A percentile compares a stretch with the other conserved stretches of the same genome.
These are phyloP conservation scores for Phytophthora quininea DNA, from an alignment of 352 stramenopile species.

Conservation along the genomic window DNA sequence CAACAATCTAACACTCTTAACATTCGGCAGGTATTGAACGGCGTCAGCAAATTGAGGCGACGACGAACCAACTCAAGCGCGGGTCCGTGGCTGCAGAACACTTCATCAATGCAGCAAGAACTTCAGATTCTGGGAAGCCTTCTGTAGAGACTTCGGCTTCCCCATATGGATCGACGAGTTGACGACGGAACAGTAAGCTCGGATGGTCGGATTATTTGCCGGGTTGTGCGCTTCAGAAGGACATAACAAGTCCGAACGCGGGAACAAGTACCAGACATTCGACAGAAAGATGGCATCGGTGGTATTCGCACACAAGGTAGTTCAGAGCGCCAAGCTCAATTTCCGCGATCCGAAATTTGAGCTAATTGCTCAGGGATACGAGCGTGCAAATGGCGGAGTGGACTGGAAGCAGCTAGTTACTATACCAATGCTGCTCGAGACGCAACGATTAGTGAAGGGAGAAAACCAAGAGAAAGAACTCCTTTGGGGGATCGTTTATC, in stretches of 20 bases:
- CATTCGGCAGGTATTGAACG: background rate
- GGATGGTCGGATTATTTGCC: constrained; percentile 30
- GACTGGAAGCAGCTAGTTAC: constrained; percentile 7
- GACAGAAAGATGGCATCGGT: constrained; percentile 24
- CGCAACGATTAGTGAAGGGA: background rate
- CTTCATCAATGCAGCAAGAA: constrained; percentile 14
- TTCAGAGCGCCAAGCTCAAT: no score
- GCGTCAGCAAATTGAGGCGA: background rate
- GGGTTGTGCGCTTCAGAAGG: constrained; percentile 21
- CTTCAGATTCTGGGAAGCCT: constrained; percentile 20
- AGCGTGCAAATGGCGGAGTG: no score
- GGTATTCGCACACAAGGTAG: background rate
- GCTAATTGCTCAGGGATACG: no score
- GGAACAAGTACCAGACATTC: constrained; percentile 27
- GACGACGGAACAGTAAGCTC: constrained; percentile 22
- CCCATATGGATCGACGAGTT: constrained; percentile 32
- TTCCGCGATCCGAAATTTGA: no score
- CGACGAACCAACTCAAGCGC: background rate
- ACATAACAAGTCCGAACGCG: constrained; percentile 24
- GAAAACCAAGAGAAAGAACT: background rate
- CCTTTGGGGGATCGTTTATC: constrained; percentile 24
- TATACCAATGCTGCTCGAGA: constrained; percentile 35
- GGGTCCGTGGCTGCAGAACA: background rate
- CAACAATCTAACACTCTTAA: background rate
- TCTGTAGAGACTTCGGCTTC: constrained; percentile 17